Conservation (phyloP, 805 yeast species). For the Sugiyamaella floridensis region DNA sequence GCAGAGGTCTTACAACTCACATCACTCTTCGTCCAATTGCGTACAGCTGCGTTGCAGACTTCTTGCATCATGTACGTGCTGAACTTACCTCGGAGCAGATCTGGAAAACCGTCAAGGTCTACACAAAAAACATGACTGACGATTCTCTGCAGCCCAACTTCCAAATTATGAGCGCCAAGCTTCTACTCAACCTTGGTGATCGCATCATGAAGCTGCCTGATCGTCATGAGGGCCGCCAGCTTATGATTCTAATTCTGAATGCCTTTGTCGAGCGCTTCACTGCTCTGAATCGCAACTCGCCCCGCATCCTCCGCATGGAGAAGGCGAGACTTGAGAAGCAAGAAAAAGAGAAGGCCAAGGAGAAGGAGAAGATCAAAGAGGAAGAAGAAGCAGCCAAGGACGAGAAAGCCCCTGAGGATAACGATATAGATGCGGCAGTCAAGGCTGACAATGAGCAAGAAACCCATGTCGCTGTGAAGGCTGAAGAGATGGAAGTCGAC, state of each 20-base stretch:
- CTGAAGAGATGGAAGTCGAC: background rate
- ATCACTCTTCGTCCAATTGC: slow-evolving; percentile 91
- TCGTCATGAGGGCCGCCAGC: slow-evolving; percentile 73
- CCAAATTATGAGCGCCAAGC: slow-evolving; percentile 93
- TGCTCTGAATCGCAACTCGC: slow-evolving; percentile 65
- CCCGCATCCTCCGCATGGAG: slow-evolving; percentile 44
- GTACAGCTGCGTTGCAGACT: slow-evolving; percentile 90
- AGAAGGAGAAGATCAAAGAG: slow-evolving; percentile 33
- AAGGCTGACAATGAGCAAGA: slow-evolving; percentile 7
- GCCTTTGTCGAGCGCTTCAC: slow-evolving; percentile 80
- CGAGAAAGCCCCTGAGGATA: slow-evolving; percentile 9
- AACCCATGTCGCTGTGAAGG: background rate
- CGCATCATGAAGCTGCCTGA: slow-evolving; percentile 75
- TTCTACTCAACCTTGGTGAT: slow-evolving; percentile 81
- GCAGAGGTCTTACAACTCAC: slow-evolving; percentile 85
- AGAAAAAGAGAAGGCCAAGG: slow-evolving; percentile 14
- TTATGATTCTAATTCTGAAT: slow-evolving; percentile 78
- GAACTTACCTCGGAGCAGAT: slow-evolving; percentile 78
- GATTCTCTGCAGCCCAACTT: slow-evolving; percentile 77
- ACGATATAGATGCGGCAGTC: slow-evolving; percentile 11
- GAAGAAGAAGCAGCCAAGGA: slow-evolving; percentile 20
- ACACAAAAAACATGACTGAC: slow-evolving; percentile 75
- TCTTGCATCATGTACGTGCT: slow-evolving; percentile 83
- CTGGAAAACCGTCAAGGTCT: slow-evolving; percentile 78
- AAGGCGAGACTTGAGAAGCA: slow-evolving; percentile 31